Evolutionary conservation across 169 alveolate species (phyloP).

Genomic region (Cryptosporidium tyzzeri): DNA sequence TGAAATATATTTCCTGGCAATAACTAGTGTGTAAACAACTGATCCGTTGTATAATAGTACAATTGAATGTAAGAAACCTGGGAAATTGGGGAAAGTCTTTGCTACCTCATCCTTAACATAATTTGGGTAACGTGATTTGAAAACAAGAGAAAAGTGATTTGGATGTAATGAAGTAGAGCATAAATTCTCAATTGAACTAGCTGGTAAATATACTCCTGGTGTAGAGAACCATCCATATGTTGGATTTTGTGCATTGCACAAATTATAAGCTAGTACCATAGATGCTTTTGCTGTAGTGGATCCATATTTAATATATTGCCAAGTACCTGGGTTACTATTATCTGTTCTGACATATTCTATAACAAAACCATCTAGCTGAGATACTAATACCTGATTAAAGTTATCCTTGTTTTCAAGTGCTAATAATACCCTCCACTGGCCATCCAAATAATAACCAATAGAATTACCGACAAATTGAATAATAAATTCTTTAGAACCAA

Average conservation of each 20-base stretch:
- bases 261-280: not conserved
- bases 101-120: slow-evolving; percentile 29
- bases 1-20: slow-evolving; percentile 59
- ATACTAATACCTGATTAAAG: slow-evolving; percentile 33
- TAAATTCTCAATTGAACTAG: slow-evolving; percentile 23
- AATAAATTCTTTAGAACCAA: slow-evolving; percentile 2
- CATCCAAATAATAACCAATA: slow-evolving; percentile 14
- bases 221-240: not conserved
- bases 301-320: slow-evolving; percentile 38
- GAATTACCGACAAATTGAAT: slow-evolving; percentile 8
- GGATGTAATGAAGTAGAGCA: slow-evolving; percentile 59
- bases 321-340: not conserved
- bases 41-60: slow-evolving; percentile 39
- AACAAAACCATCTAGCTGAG: slow-evolving; percentile 20
- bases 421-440: slow-evolving; percentile 26
- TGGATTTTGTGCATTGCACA: slow-evolving; percentile 14
- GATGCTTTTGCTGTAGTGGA: slow-evolving; percentile 3
- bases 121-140: slow-evolving; percentile 17
- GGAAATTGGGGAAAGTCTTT: slow-evolving; percentile 49
- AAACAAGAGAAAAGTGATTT: not conserved
- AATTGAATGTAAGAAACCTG: slow-evolving; percentile 51
- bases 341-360: not conserved
- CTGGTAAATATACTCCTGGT: slow-evolving; percentile 12
- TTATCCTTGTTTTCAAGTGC: slow-evolving; percentile 1
- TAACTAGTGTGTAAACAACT: slow-evolving; percentile 33